phyloP scores from a whole-genome alignment of 352 stramenopile species.

The Phytophthora pini region DNA sequence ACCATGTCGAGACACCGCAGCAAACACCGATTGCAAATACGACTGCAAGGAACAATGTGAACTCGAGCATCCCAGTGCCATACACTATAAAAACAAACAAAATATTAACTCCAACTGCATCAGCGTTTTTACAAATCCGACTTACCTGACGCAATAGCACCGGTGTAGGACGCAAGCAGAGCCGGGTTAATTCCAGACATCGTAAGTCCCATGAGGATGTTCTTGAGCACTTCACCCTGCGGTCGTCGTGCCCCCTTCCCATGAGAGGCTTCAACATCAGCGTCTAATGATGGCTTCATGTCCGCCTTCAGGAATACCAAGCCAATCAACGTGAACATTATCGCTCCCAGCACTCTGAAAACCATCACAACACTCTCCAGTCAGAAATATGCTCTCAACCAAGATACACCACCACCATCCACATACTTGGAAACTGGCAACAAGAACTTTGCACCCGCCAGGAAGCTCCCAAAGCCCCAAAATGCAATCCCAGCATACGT shows the following conservation, averaged over 20 bases:
- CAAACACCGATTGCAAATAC: constrained; percentile 87
- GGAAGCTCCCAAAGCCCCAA: constrained; percentile 90
- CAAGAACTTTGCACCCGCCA: constrained; percentile 84
- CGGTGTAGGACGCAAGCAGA: constrained; percentile 86
- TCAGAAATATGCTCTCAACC: background rate
- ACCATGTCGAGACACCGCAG: constrained; percentile 89
- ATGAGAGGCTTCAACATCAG: constrained; percentile 56
- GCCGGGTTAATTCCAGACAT: constrained; percentile 91
- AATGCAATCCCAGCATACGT: constrained; percentile 90
- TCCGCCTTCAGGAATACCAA: constrained; percentile 84
- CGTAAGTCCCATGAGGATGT: constrained; percentile 84
- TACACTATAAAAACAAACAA: constrained; percentile 60
- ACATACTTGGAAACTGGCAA: constrained; percentile 88
- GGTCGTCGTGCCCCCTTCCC: constrained; percentile 56
- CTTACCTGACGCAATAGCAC: constrained; percentile 85
- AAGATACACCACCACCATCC: background rate
- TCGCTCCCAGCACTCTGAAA: constrained; percentile 74
- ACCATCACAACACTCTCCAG: constrained; percentile 3
- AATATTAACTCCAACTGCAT: background rate
- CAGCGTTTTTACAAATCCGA: background rate
- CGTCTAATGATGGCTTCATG: constrained; percentile 76
- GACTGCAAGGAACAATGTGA: constrained; percentile 83
- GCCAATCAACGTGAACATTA: constrained; percentile 88
- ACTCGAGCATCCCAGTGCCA: constrained; percentile 86
- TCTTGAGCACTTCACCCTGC: constrained; percentile 79